Percentiles rank a stretch among this genome's conserved stretches.
phyloP scores from a whole-genome alignment of 768 basidiomycete genomes.

The Lyophyllum shimeji region DNA sequence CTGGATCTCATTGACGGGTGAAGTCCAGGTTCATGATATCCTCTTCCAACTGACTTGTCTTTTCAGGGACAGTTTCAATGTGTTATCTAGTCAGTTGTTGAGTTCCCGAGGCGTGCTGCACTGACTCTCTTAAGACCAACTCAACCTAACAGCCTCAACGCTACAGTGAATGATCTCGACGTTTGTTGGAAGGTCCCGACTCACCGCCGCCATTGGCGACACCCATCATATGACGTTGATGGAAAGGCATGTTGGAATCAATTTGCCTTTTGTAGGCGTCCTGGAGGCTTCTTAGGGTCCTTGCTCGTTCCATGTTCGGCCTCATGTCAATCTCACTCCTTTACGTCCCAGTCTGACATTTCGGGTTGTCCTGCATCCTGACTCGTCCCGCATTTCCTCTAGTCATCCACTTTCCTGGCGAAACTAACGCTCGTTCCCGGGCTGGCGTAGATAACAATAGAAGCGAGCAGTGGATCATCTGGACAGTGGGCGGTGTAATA shows the following conservation, averaged over 20 bases:
- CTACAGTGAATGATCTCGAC: too few relatives aligned
- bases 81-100: too few relatives aligned
- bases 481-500: not conserved
- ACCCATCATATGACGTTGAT: slow-evolving; percentile 1
- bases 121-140: too few relatives aligned
- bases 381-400: slow-evolving; percentile 1
- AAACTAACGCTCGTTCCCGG: slow-evolving; percentile 7
- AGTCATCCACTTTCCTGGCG: slow-evolving; percentile 11
- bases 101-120: too few relatives aligned
- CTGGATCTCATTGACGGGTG: too few relatives aligned
- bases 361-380: not conserved
- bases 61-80: too few relatives aligned
- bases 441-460: slow-evolving; percentile 13
- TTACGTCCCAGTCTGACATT: slow-evolving; percentile 3
- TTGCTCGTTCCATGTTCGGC: slow-evolving; percentile 10
- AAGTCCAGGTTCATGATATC: too few relatives aligned
- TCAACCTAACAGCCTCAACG: not conserved
- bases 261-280: slow-evolving; percentile 3
- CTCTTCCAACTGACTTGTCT: too few relatives aligned
- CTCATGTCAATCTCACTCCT: slow-evolving; percentile 9
- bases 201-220: not conserved
- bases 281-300: slow-evolving; percentile 4
- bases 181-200: not conserved
- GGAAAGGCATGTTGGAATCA: not conserved
- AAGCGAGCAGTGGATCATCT: slow-evolving; percentile 4